Base-by-base conservation (phyloP, 1,139 yeast species). In the Suhomyces bolitotheri region DNA sequence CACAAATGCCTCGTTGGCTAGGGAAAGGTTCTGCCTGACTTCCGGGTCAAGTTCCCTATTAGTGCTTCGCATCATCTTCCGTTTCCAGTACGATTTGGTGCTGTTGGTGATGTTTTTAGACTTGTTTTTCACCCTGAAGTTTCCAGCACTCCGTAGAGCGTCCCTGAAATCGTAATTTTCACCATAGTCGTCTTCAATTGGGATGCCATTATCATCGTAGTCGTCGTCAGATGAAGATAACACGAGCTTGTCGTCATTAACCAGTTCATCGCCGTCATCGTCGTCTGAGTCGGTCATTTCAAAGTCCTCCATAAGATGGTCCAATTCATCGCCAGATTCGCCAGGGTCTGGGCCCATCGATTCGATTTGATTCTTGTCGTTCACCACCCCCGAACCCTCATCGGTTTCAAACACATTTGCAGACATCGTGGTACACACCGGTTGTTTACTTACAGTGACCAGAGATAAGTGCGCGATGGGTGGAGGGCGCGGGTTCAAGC, bases 1-100 rank as follows among this genome's bases (percentile, higher is more conserved):
- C 1, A 83, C 95, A 65, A 81, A 89, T 0, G 86, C 84, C 49
- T 82, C 90, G 51, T 87, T 85, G 2, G 95, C 96, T 46, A 71
- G 70, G 4, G 94, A 80, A 23, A 86, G 58, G 33, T 80, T 57
- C 29, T 70, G 67, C 34, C 82, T 70, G 1, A 86, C 83, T 53
- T 84, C 94, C 0, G 92, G 94, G 42, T 83, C 82, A 38, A 80
- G 55, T 13, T 78, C 78, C 34, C 72, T 60, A 31, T 64, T 63
- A 22, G 68, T 53, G 49, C 71, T 51, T 27, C 60, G 44, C 56
- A 59, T 57, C 56, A 61, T 55, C 56, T 69, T 56, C 3, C 65
- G 50, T 31, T 53, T 58, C 52, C 59, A 61, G 36, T 53, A 58
- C 13, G 57, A 51, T 55, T 59, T 55, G 40, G 68, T 43, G 24